phyloP scores from a whole-genome alignment of 768 basidiomycete species.

The Amanita pseudoporphyria region DNA sequence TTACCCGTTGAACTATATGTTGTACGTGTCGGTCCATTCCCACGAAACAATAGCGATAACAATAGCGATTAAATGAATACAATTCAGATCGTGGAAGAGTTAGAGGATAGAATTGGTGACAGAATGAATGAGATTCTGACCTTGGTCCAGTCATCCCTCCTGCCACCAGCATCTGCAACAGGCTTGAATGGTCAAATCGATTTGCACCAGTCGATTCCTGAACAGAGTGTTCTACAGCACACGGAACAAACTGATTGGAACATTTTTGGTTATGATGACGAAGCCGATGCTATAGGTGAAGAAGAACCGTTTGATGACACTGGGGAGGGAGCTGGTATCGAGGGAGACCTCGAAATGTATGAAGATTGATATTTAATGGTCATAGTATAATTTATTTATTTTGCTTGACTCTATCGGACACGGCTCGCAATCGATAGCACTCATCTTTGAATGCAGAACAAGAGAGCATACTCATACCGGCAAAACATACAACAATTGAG shows the following conservation, averaged over 20 bases:
- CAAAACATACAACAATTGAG: conserved; percentile 6
- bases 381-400: conserved; percentile 1
- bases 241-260: conserved; percentile 13
- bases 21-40: conserved; percentile 37
- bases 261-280: conserved; percentile 22
- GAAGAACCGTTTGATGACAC: conserved; percentile 55
- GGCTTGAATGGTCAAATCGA: conserved; percentile 6
- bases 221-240: conserved; percentile 18
- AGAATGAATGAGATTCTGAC: conserved; percentile 58
- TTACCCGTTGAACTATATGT: conserved; percentile 82
- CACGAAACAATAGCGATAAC: not conserved
- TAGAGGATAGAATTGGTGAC: conserved; percentile 73
- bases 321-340: conserved; percentile 56
- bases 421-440: not conserved
- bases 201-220: not conserved
- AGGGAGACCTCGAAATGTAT: conserved; percentile 65
- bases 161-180: conserved; percentile 2
- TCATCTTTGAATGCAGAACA: not conserved
- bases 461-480: not conserved
- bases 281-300: conserved; percentile 33
- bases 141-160: conserved; percentile 31
- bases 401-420: not conserved
- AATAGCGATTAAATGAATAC: not conserved
- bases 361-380: conserved; percentile 29
- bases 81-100: conserved; percentile 82